Conservation (phyloP, 306 rosid genomes). For the Vigna nakashimae region DNA sequence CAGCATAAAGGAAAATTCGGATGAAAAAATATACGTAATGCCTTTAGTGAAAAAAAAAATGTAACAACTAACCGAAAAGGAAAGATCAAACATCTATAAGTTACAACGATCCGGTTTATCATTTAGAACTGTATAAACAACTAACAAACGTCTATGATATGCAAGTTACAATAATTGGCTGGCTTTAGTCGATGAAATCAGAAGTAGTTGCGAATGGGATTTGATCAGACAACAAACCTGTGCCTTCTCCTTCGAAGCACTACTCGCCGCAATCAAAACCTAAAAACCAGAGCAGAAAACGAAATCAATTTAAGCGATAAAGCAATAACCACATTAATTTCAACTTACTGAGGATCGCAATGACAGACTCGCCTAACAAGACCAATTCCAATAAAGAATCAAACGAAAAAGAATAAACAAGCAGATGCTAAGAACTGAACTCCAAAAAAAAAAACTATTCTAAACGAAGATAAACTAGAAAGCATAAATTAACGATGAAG, state of each 20-base stretch:
- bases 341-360: conserved; percentile 12
- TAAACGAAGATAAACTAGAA: neutral
- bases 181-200: conserved; percentile 26
- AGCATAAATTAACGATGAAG: conserved; percentile 7
- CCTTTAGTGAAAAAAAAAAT: neutral
- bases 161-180: conserved; percentile 2
- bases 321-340: conserved; percentile 11
- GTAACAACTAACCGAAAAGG: neutral
- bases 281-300: conserved; percentile 46
- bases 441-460: neutral
- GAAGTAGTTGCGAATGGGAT: neutral
- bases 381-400: conserved; percentile 15
- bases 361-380: neutral
- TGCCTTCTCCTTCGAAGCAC: conserved; percentile 91
- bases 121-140: neutral
- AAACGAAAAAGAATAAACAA: conserved; percentile 23
- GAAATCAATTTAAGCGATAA: conserved; percentile 33
- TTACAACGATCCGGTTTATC: neutral
- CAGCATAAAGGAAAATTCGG: neutral
- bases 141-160: neutral
- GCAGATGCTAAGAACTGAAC: conserved; percentile 23
- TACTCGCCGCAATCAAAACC: conserved; percentile 85
- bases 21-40: neutral
- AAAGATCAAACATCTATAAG: conserved; percentile 20
- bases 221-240: conserved; percentile 67